phyloP scores from a whole-genome alignment of 371 early-diverging fungal genomes.

The Mortierella sp. region DNA sequence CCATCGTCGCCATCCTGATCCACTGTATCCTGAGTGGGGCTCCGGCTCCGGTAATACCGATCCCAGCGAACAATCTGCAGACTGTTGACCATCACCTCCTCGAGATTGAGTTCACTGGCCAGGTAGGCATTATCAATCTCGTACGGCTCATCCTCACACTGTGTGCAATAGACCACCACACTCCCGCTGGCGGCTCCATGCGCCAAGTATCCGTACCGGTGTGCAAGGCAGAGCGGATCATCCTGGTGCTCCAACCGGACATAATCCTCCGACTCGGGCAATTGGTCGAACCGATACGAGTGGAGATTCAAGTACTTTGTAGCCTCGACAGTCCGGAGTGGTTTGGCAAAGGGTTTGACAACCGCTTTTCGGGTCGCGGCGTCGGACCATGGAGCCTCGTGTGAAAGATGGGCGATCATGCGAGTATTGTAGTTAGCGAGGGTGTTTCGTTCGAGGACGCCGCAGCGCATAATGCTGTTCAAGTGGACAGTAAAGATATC shows the following conservation, averaged over 20 bases:
- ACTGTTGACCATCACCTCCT: slow-evolving; percentile 65
- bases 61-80: slow-evolving; percentile 69
- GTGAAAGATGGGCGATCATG: not conserved
- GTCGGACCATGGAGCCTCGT: slow-evolving; percentile 45
- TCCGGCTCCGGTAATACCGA: slow-evolving; percentile 21
- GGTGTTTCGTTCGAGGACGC: slow-evolving; percentile 44
- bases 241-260: slow-evolving; percentile 12
- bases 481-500: slow-evolving; percentile 63
- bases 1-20: slow-evolving; percentile 13
- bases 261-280: slow-evolving; percentile 46
- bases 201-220: slow-evolving; percentile 70
- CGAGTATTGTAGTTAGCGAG: slow-evolving; percentile 3
- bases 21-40: not conserved
- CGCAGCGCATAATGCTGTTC: slow-evolving; percentile 66
- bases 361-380: slow-evolving; percentile 14
- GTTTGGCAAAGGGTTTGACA: slow-evolving; percentile 14
- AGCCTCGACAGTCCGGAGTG: slow-evolving; percentile 38
- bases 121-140: slow-evolving; percentile 62
- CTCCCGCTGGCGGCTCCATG: slow-evolving; percentile 66
- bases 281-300: slow-evolving; percentile 52
- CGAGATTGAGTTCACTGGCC: slow-evolving; percentile 25
- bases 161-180: slow-evolving; percentile 66
- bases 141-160: slow-evolving; percentile 42
- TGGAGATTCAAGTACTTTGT: slow-evolving; percentile 64
- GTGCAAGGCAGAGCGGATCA: slow-evolving; percentile 61